Conservation (phyloP, 2,329 filamentous ascomycete species). For the Teratosphaeria destructans region DNA sequence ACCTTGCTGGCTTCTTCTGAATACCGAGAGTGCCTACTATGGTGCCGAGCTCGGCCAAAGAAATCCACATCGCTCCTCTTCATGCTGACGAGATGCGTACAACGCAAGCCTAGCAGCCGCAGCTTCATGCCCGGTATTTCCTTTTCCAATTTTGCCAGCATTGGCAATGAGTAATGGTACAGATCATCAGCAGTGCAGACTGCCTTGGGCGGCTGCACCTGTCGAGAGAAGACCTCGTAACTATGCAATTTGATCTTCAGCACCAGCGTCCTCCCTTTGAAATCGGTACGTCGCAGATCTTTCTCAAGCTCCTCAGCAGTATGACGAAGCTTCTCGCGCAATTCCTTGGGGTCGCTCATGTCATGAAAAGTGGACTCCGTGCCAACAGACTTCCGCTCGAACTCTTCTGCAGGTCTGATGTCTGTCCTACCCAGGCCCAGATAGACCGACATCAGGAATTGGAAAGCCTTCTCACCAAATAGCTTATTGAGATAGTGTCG, state of each 20-base stretch:
- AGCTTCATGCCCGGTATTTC: conserved; percentile 71
- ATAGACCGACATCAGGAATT: conserved; percentile 75
- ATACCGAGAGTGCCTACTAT: conserved; percentile 6
- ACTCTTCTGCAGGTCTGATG: conserved; percentile 75
- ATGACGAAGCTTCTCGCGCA: conserved; percentile 67
- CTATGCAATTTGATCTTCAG: conserved; percentile 92
- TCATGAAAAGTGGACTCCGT: conserved; percentile 89
- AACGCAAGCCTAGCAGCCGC: conserved; percentile 77
- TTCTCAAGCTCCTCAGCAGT: conserved; percentile 80
- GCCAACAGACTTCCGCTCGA: conserved; percentile 85
- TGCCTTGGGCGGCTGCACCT: conserved; percentile 63
- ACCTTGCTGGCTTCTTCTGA: conserved; percentile 28
- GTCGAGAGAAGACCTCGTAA: conserved; percentile 81
- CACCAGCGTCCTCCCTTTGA: conserved; percentile 82
- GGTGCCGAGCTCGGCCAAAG: conserved; percentile 48
- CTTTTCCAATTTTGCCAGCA: conserved; percentile 72
- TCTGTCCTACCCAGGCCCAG: conserved; percentile 78
- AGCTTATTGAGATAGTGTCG: conserved; percentile 63
- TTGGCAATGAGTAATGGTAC: conserved; percentile 69
- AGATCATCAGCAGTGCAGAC: conserved; percentile 68
- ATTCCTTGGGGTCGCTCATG: conserved; percentile 54
- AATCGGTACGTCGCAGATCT: conserved; percentile 67
- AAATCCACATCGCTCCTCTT: conserved; percentile 73
- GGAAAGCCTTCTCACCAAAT: conserved; percentile 84
- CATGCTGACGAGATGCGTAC: conserved; percentile 76